A percentile compares a stretch with the other conserved stretches of the same genome.
Evolutionary conservation across 2,329 filamentous ascomycete genomes (phyloP).

Genomic region (Periglandula ipomoeae): DNA sequence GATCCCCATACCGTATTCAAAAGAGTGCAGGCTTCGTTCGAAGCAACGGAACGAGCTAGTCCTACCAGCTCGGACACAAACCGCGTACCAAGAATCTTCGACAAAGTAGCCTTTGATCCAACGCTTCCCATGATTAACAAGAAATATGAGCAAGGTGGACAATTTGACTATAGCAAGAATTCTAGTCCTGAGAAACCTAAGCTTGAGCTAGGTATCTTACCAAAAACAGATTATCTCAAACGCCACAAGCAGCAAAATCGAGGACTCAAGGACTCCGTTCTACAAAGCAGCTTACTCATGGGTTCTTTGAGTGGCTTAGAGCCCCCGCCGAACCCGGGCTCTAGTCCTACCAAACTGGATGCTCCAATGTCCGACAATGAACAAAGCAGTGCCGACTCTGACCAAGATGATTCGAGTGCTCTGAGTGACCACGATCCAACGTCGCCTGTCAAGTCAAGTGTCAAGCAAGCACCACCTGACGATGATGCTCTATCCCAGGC

Average conservation of each 20-base stretch:
- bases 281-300: conserved; percentile 16
- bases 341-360: conserved; percentile 31
- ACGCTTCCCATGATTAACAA: conserved; percentile 44
- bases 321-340: conserved; percentile 12
- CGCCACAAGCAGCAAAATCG: conserved; percentile 35
- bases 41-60: conserved; percentile 13
- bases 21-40: conserved; percentile 41
- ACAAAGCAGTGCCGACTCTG: conserved; percentile 43
- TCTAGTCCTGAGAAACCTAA: conserved; percentile 20
- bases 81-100: conserved; percentile 40
- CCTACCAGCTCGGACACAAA: conserved; percentile 13
- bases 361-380: conserved; percentile 33
- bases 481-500: conserved; percentile 45
- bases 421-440: conserved; percentile 39
- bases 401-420: conserved; percentile 45
- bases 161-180: conserved; percentile 36
- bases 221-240: conserved; percentile 39
- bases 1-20: conserved; percentile 51
- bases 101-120: conserved; percentile 45
- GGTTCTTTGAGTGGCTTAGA: conserved; percentile 19
- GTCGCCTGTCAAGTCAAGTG: conserved; percentile 40
- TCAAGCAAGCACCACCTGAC: conserved; percentile 32
- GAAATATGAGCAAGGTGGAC: conserved; percentile 49
- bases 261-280: conserved; percentile 19
- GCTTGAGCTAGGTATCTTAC: conserved; percentile 25